A percentile compares a stretch with the other conserved stretches of the same genome.
phyloP scores from a whole-genome alignment of 2,329 filamentous ascomycete species.

The Apiospora saccharicola region DNA sequence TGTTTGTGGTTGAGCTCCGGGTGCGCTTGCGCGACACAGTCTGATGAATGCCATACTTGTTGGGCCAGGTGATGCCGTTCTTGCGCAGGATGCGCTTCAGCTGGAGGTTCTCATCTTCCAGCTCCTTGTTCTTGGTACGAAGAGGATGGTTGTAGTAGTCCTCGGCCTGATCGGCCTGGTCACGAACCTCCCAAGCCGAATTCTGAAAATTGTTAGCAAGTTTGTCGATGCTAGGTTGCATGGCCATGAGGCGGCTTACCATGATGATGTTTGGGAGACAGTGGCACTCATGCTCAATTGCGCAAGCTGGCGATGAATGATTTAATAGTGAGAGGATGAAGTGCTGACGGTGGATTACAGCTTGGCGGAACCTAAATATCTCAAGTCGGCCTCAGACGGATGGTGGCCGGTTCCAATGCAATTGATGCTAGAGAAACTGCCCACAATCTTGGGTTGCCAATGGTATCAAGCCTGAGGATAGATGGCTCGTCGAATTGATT shows the following conservation, averaged over 20 bases:
- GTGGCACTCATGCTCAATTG: neutral
- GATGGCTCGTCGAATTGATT: neutral
- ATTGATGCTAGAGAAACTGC: neutral
- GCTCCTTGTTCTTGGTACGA: conserved; percentile 53
- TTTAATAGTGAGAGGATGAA: neutral
- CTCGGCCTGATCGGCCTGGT: conserved; percentile 59
- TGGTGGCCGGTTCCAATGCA: neutral
- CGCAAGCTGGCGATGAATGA: neutral
- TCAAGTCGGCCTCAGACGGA: neutral
- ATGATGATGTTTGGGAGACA: neutral
- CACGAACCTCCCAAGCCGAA: conserved; percentile 57
- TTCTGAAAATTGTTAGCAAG: neutral
- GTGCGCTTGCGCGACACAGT: conserved; percentile 39
- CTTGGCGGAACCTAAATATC: conserved; percentile 14
- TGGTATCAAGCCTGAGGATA: neutral
- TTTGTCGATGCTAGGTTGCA: neutral
- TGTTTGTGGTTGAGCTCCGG: conserved; percentile 27
- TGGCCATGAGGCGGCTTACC: neutral
- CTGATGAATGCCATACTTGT: conserved; percentile 43
- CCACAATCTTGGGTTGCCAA: neutral
- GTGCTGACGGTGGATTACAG: neutral
- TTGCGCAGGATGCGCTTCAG: conserved; percentile 61
- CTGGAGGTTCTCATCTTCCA: conserved; percentile 56
- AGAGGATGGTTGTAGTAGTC: conserved; percentile 56
- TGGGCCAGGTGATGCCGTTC: conserved; percentile 60